Evolutionary conservation across 805 yeast genomes (phyloP).

Genomic region (Suhomyces sp.): DNA sequence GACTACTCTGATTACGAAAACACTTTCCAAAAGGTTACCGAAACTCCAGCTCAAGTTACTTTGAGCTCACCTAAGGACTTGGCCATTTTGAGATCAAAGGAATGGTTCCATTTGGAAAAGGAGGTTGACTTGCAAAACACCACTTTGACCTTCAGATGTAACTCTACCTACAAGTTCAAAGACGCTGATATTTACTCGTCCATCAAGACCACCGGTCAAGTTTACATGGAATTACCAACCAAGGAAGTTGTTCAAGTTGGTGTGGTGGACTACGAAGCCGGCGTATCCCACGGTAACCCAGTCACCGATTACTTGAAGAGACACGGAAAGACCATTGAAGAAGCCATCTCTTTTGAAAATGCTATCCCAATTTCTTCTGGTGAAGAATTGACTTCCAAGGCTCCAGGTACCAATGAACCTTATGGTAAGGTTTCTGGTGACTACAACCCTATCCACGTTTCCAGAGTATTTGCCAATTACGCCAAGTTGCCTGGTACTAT

Average conservation of each 20-base stretch:
- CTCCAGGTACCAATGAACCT: constrained; percentile 95
- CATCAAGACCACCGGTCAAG: constrained; percentile 81
- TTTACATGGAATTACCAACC: constrained; percentile 84
- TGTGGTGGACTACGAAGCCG: constrained; percentile 81
- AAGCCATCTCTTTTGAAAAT: constrained; percentile 86
- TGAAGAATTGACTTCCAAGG: constrained; percentile 62
- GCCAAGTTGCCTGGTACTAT: constrained; percentile 96
- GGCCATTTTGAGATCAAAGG: constrained; percentile 91
- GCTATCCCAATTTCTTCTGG: constrained; percentile 77
- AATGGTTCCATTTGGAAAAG: constrained; percentile 89
- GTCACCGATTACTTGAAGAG: constrained; percentile 90
- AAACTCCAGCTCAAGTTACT: constrained; percentile 79
- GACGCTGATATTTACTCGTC: constrained; percentile 70
- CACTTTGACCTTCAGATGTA: constrained; percentile 83
- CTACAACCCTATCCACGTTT: constrained; percentile 96
- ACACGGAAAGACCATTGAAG: constrained; percentile 91
- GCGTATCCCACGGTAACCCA: constrained; percentile 94
- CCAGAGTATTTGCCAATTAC: constrained; percentile 89
- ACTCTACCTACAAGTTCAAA: constrained; percentile 80
- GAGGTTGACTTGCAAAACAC: constrained; percentile 70
- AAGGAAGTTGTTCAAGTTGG: constrained; percentile 86
- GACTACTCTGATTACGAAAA: constrained; percentile 80
- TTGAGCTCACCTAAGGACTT: constrained; percentile 79
- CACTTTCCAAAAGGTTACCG: constrained; percentile 85
- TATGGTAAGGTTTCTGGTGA: constrained; percentile 98